A percentile compares a stretch with the other conserved stretches of the same genome.
These are phyloP conservation scores for Didymella pinodella DNA, from an alignment of 2,329 filamentous ascomycete species.

Conservation along the genomic window DNA sequence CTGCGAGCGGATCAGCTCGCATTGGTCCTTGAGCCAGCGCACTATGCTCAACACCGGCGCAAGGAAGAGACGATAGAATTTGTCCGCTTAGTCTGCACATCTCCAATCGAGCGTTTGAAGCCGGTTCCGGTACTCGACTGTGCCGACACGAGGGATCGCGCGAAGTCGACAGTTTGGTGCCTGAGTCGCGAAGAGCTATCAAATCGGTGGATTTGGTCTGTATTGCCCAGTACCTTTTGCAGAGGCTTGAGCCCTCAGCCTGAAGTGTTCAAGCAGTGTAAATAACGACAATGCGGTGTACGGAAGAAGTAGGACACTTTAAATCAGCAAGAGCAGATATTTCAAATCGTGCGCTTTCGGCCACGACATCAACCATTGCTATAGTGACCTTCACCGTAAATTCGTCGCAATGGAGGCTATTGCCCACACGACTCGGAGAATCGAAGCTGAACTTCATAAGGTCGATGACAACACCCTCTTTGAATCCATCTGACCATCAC, in stretches of 20 bases:
- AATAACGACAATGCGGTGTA: constrained; percentile 22
- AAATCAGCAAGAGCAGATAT: neutral
- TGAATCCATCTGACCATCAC: constrained; percentile 38
- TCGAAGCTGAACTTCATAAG: constrained; percentile 35
- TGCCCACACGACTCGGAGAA: constrained; percentile 23
- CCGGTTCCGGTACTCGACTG: constrained; percentile 20
- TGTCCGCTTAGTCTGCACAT: constrained; percentile 14
- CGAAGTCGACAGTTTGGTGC: constrained; percentile 36
- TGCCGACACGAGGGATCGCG: constrained; percentile 18
- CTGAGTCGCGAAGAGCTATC: constrained; percentile 25
- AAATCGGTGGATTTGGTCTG: constrained; percentile 28
- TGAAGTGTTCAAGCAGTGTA: constrained; percentile 15
- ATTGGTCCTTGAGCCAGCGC: constrained; percentile 30
- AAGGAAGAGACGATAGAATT: constrained; percentile 41
- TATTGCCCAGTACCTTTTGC: constrained; percentile 21
- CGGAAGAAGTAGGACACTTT: constrained; percentile 1
- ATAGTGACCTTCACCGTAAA: constrained; percentile 19
- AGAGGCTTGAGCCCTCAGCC: constrained; percentile 19
- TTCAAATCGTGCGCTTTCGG: neutral
- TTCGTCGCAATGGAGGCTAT: constrained; percentile 24
- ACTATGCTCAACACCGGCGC: constrained; percentile 45
- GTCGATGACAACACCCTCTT: constrained; percentile 44
- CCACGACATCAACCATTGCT: constrained; percentile 20
- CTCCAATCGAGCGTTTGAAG: constrained; percentile 26
- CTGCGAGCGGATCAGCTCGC: constrained; percentile 31